phyloP scores from a whole-genome alignment of 345 rosid species.

The Clausena lansium region DNA sequence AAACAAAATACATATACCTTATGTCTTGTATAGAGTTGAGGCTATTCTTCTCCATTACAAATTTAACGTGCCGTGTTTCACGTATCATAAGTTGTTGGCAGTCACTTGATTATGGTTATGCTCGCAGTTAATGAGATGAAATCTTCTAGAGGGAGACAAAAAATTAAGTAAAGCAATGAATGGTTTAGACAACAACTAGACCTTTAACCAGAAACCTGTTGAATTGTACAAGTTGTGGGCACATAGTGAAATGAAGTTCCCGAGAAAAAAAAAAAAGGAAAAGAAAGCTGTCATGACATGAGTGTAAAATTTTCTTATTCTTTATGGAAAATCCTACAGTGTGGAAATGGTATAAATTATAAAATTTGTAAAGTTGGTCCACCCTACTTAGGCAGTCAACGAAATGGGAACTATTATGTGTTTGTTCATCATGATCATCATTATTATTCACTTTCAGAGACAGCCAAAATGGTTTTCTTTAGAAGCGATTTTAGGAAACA shows the following conservation, averaged over 20 bases:
- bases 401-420: neutral
- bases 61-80: too few relatives aligned
- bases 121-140: neutral
- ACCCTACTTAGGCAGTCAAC: neutral
- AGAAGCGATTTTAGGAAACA: too few relatives aligned
- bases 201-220: neutral
- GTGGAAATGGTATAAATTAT: neutral
- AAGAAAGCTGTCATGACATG: neutral
- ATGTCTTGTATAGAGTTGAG: too few relatives aligned
- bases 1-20: too few relatives aligned
- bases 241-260: neutral
- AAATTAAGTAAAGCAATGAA: neutral
- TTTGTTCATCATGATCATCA: neutral
- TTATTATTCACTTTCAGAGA: neutral
- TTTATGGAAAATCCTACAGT: neutral
- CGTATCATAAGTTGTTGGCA: too few relatives aligned
- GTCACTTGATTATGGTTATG: neutral
- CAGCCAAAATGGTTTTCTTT: neutral
- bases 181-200: neutral
- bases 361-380: neutral
- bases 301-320: neutral
- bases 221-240: neutral
- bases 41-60: too few relatives aligned
- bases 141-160: too few relatives aligned
- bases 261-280: neutral